Conservation (phyloP, 2,329 filamentous ascomycete species). For the Basipetospora chlamydospora region DNA sequence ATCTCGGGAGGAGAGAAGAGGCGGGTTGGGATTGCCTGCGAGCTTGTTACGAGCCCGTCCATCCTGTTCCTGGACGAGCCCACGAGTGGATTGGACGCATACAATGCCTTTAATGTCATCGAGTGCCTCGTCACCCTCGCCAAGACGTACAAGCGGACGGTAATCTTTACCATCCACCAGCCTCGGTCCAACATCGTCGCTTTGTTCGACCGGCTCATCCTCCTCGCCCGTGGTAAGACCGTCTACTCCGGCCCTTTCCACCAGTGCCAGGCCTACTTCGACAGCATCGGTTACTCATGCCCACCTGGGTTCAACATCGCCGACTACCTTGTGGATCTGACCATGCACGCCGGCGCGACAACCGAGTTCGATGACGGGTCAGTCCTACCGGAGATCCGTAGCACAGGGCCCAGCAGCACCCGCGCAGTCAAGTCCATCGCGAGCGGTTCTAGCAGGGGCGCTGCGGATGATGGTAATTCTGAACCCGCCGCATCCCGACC, state of each 20-base stretch:
- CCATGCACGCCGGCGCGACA: conserved; percentile 75
- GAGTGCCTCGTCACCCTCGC: conserved; percentile 90
- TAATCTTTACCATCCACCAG: conserved; percentile 97
- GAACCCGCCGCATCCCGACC: conserved; percentile 50
- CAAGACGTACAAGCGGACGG: conserved; percentile 91
- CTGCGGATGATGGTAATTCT: conserved; percentile 45
- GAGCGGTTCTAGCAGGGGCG: conserved; percentile 64
- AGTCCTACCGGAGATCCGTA: conserved; percentile 39
- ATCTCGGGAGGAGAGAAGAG: conserved; percentile 97
- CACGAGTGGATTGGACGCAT: conserved; percentile 89
- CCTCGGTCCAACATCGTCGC: conserved; percentile 97
- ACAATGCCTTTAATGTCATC: conserved; percentile 95
- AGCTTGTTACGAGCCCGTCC: conserved; percentile 91
- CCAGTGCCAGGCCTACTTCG: conserved; percentile 84
- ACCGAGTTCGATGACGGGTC: conserved; percentile 41
- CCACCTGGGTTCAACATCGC: conserved; percentile 97
- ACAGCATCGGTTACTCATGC: conserved; percentile 80
- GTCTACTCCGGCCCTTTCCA: conserved; percentile 89
- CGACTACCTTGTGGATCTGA: conserved; percentile 91
- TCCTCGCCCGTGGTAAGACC: conserved; percentile 75
- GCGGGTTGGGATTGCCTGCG: conserved; percentile 91
- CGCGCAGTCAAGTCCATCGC: conserved; percentile 81
- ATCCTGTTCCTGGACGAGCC: conserved; percentile 96
- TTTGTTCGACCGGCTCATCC: conserved; percentile 83
- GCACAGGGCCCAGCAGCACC: conserved; percentile 72